Evolutionary conservation across 2,329 filamentous ascomycete species (phyloP).

Genomic region (Mycocentrospora acerina): DNA sequence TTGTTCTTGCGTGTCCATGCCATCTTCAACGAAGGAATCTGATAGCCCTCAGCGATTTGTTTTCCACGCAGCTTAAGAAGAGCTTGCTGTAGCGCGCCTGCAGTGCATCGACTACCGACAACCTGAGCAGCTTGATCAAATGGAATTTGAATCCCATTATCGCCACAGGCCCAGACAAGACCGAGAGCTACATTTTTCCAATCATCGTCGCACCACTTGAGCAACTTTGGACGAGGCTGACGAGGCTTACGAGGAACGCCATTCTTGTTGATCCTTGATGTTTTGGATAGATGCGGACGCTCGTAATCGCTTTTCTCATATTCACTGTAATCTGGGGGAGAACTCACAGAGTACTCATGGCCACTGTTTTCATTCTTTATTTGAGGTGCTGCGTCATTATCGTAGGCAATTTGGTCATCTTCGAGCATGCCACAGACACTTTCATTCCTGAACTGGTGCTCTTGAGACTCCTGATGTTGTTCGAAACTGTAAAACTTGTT

Average conservation of each 20-base stretch:
- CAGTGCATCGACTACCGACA: conserved; percentile 24
- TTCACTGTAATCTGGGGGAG: conserved; percentile 11
- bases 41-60: conserved; percentile 20
- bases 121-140: conserved; percentile 32
- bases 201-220: conserved; percentile 34
- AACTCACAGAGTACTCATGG: conserved; percentile 11
- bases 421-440: too few relatives aligned
- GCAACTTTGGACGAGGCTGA: conserved; percentile 28
- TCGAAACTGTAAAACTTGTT: too few relatives aligned
- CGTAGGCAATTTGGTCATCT: too few relatives aligned
- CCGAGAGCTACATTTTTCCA: conserved; percentile 30
- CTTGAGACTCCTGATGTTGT: too few relatives aligned
- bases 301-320: conserved; percentile 16
- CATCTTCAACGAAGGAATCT: conserved; percentile 25
- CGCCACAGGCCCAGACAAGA: conserved; percentile 34
- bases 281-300: conserved; percentile 12
- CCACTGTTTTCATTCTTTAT: conserved; percentile 1
- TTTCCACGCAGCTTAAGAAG: conserved; percentile 32
- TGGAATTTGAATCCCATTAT: conserved; percentile 29
- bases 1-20: conserved; percentile 24
- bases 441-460: too few relatives aligned
- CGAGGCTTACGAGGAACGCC: conserved; percentile 32
- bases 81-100: conserved; percentile 36
- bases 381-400: neutral
- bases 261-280: conserved; percentile 30